These are phyloP conservation scores for Hypoxylon fuscum DNA, from an alignment of 495 filamentous ascomycete genomes.

Conservation along the genomic window DNA sequence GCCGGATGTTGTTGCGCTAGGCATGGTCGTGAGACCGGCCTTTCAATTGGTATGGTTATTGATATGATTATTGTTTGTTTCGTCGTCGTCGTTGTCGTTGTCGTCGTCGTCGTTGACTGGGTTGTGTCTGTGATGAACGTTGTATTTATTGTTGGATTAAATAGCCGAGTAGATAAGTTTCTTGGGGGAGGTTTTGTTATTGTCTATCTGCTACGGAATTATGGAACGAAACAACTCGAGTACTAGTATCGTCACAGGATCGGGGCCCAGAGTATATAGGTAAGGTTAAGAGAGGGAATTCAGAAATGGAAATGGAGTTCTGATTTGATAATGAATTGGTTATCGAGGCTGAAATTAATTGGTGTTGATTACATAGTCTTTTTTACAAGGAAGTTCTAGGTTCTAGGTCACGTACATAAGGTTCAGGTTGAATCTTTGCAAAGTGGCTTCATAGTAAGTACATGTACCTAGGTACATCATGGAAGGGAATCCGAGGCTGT, in stretches of 20 bases:
- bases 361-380: too few relatives aligned
- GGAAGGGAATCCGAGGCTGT: conserved; percentile 32
- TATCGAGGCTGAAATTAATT: too few relatives aligned
- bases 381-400: too few relatives aligned
- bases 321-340: too few relatives aligned
- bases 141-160: background rate
- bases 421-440: too few relatives aligned
- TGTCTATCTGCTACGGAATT: background rate
- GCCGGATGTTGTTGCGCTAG: conserved; percentile 79
- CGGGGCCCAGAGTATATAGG: background rate
- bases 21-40: conserved; percentile 63
- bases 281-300: too few relatives aligned
- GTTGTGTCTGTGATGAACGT: background rate
- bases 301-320: too few relatives aligned
- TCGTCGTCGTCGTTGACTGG: background rate
- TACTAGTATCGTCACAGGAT: background rate
- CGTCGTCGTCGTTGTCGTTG: too few relatives aligned
- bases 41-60: background rate
- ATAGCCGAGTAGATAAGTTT: background rate
- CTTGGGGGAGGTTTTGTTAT: background rate
- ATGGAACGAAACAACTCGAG: background rate
- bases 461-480: too few relatives aligned
- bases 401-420: too few relatives aligned
- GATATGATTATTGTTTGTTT: background rate
- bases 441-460: too few relatives aligned